Evolutionary conservation across 176 grass and related monocot genomes (phyloP).

Genomic region (Zizania latifolia): DNA sequence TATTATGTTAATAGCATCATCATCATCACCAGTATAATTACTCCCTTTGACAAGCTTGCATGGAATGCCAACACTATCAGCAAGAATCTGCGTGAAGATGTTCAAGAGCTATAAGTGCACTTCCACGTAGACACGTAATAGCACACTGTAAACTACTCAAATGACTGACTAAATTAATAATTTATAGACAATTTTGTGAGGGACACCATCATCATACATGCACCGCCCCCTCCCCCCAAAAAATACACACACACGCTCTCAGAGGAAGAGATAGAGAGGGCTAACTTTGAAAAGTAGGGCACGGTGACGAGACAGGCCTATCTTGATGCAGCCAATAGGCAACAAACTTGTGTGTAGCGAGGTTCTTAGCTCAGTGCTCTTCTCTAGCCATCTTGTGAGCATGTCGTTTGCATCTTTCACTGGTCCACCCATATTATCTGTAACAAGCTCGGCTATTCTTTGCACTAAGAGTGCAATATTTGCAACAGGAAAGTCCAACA

Average conservation of each 20-base stretch:
- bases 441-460: constrained; percentile 95
- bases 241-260: not conserved
- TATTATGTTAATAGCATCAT: constrained; percentile 99
- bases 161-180: no score
- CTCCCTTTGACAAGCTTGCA: constrained; percentile 99
- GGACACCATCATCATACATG: not conserved
- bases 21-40: constrained; percentile 93
- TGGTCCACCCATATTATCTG: constrained; percentile 87
- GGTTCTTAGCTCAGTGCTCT: constrained; percentile 80
- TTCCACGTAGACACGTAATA: constrained; percentile 5
- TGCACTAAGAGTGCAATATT: constrained; percentile 70
- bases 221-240: not conserved
- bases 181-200: no score
- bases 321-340: constrained; percentile 91
- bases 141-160: no score
- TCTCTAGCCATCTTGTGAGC: constrained; percentile 73
- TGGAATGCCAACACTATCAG: constrained; percentile 88
- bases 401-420: constrained; percentile 92
- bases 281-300: constrained; percentile 93
- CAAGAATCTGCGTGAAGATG: constrained; percentile 69
- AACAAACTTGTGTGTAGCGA: constrained; percentile 89
- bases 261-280: not conserved
- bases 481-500: constrained; percentile 67
- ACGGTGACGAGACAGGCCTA: constrained; percentile 87
- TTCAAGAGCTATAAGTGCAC: not conserved